Evolutionary conservation across 371 early-diverging fungal genomes (phyloP), one percentile per base, ranked within the genome.

Genomic region (Mortierella sp.): DNA sequence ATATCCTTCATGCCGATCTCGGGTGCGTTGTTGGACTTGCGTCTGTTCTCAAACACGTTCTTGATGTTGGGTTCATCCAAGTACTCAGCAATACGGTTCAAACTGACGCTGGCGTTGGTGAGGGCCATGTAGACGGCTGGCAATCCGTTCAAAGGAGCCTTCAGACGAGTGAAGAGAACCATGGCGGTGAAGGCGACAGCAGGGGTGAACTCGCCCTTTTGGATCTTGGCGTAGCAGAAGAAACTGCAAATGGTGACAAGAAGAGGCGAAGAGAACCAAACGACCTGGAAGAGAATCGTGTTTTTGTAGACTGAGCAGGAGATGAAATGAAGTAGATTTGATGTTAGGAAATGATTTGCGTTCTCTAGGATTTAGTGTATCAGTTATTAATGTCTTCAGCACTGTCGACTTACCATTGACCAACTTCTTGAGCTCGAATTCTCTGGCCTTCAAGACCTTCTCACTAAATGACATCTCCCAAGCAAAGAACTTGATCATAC

Each of bases 401-500:
- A 81, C 49, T 78, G 0, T 84, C 49, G 55, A 78, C 86, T 88
- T 38, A 88, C 78, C 76, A 76, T 71, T 78, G 46, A 88, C 78
- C 74, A 93, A 71, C 60, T 89, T 89, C 43, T 84, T 78, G 43
- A 94, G 82, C 75, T 94, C 94, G 16, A 81, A 78, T 7, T 83
- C 87, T 86, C 94, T 84, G 2, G 91, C 88, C 71, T 89, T 88
- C 55, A 88, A 77, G 29, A 93, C 87, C 12, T 90, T 89, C 72
- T 89, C 82, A 41, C 87, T 88, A 89, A 93, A 94, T 2, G 89
- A 91, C 44, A 76, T n/a, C 72, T 94, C 94, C 91, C 94, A 94
- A 38, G 94, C 94, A 88, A 93, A 93, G 74, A 93, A 93, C 75
- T 94, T 94, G 86, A 94, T 92, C 78, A 93, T 92, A n/a, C 94